These are phyloP conservation scores for Metschnikowia cubensis DNA, from an alignment of 805 yeast species.

Conservation along the genomic window DNA sequence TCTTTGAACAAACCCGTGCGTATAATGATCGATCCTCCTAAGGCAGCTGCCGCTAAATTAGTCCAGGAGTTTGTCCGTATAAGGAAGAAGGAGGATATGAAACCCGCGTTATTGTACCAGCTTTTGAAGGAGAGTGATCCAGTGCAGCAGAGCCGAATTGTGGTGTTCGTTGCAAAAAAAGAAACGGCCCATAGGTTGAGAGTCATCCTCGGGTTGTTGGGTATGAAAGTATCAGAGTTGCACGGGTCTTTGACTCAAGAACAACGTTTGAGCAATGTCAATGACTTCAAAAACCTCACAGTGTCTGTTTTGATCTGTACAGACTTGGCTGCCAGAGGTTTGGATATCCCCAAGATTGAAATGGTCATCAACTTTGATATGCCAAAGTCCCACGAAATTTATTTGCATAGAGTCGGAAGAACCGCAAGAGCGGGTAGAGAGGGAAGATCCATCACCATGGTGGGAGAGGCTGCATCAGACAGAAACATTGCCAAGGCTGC, in stretches of 20 bases:
- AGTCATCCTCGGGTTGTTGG: conserved; percentile 68
- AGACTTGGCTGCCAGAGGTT: conserved; percentile 97
- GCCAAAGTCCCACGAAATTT: conserved; percentile 90
- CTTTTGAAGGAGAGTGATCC: conserved; percentile 65
- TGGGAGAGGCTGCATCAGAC: conserved; percentile 86
- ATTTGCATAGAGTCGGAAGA: conserved; percentile 97
- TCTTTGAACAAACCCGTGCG: conserved; percentile 89
- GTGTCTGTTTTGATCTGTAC: conserved; percentile 93
- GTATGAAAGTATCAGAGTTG: conserved; percentile 72
- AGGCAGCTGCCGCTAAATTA: conserved; percentile 86
- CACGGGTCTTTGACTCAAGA: conserved; percentile 88
- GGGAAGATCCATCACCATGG: conserved; percentile 90
- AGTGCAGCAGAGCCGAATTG: conserved; percentile 63
- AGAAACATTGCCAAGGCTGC: conserved; percentile 90
- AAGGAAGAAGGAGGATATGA: conserved; percentile 78
- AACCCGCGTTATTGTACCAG: conserved; percentile 77
- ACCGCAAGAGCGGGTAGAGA: conserved; percentile 99
- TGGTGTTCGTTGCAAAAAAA: conserved; percentile 89
- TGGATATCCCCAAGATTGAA: conserved; percentile 97
- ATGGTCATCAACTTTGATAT: conserved; percentile 91
- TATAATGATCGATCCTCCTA: conserved; percentile 95
- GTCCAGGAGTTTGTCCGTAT: conserved; percentile 93
- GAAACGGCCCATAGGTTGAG: conserved; percentile 86
- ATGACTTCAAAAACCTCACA: conserved; percentile 71
- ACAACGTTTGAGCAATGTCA: conserved; percentile 83